Percentiles rank a stretch among this genome's conserved stretches.
Conservation (phyloP, 495 filamentous ascomycete genomes). For the Rostrohypoxylon terebratum region DNA sequence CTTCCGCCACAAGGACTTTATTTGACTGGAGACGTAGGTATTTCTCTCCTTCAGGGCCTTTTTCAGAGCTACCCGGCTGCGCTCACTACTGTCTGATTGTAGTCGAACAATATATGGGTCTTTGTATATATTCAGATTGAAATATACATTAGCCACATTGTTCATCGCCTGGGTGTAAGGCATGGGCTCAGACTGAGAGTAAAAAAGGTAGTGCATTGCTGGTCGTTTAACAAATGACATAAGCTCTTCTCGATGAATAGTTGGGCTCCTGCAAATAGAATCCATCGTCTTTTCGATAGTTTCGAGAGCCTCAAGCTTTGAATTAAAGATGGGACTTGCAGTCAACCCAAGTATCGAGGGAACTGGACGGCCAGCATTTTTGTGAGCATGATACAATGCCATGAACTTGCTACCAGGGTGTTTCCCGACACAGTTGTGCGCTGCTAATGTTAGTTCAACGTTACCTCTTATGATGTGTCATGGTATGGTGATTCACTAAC, state of each 20-base stretch:
- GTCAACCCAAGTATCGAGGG: constrained; percentile 86
- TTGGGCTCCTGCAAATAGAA: constrained; percentile 77
- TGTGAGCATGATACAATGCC: constrained; percentile 73
- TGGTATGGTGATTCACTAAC: constrained; percentile 55
- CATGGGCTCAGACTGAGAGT: constrained; percentile 43
- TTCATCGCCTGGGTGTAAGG: constrained; percentile 47
- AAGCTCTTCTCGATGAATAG: constrained; percentile 76
- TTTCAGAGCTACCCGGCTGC: constrained; percentile 54
- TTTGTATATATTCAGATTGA: constrained; percentile 66
- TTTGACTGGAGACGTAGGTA: constrained; percentile 73
- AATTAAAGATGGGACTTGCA: constrained; percentile 81
- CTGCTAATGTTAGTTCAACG: constrained; percentile 54
- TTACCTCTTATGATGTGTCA: constrained; percentile 1
- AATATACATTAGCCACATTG: constrained; percentile 54
- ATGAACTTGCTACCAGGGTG: constrained; percentile 83
- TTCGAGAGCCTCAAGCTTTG: constrained; percentile 62
- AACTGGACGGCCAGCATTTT: constrained; percentile 54
- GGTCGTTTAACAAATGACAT: constrained; percentile 75
- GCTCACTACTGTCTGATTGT: constrained; percentile 50
- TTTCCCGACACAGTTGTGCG: constrained; percentile 73
- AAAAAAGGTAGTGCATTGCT: constrained; percentile 64
- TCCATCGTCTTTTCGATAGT: constrained; percentile 81
- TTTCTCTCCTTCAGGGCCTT: constrained; percentile 62
- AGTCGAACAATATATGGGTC: constrained; percentile 79
- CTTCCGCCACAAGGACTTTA: constrained; percentile 68